phyloP scores from a whole-genome alignment of 805 yeast genomes.

The Candida ipomoeae region DNA sequence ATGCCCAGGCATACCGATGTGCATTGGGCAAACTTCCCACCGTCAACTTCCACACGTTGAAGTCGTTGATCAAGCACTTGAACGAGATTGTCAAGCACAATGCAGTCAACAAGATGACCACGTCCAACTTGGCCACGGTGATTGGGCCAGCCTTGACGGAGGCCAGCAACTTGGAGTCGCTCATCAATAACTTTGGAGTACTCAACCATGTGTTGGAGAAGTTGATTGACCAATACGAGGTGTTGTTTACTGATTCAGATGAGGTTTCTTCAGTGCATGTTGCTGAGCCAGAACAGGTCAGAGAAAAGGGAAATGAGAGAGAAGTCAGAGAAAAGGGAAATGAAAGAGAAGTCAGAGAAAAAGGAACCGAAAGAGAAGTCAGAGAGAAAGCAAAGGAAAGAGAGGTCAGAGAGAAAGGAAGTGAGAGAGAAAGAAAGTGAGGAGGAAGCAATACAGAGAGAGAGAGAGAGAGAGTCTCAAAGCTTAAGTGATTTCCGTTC shows the following conservation, averaged over 20 bases:
- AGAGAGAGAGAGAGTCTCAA: too few species aligned
- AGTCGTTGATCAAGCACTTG: slow-evolving; percentile 66
- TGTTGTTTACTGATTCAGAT: slow-evolving; percentile 6
- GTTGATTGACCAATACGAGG: slow-evolving; percentile 42
- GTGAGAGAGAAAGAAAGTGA: too few species aligned
- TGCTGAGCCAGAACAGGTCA: too few species aligned
- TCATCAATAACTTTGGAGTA: slow-evolving; percentile 48
- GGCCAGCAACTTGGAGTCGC: slow-evolving; percentile 46
- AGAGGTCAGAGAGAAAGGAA: too few species aligned
- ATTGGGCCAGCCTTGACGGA: slow-evolving; percentile 64
- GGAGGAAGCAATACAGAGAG: too few species aligned
- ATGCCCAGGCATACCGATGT: slow-evolving; percentile 19
- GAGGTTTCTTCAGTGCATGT: not conserved
- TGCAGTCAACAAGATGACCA: slow-evolving; percentile 76
- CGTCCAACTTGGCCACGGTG: slow-evolving; percentile 87
- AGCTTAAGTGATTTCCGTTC: too few species aligned
- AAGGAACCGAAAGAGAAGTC: too few species aligned
- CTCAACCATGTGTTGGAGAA: slow-evolving; percentile 53
- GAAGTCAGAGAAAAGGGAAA: too few species aligned
- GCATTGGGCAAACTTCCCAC: slow-evolving; percentile 50
- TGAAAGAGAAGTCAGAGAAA: too few species aligned
- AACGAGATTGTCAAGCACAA: slow-evolving; percentile 62
- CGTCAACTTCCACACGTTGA: slow-evolving; percentile 64
- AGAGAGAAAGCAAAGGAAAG: too few species aligned
- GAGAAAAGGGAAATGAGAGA: too few species aligned